Evolutionary conservation across 371 early-diverging fungal species (phyloP).

Genomic region (Saksenaea vasiformis): DNA sequence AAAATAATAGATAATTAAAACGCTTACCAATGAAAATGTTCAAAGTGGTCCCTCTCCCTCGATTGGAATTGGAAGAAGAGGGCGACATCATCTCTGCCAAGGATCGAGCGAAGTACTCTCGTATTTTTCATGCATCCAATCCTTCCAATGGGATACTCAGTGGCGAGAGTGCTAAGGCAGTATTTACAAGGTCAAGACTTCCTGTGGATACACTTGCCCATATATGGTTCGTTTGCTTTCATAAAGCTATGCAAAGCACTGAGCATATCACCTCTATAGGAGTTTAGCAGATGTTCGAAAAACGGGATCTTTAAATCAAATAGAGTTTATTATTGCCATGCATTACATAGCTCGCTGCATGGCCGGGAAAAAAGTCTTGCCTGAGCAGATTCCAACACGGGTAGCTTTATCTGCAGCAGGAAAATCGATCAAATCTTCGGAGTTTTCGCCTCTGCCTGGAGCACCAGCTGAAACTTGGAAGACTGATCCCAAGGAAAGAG

Average conservation of each 20-base stretch:
- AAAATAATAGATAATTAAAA: neutral
- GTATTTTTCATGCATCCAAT: constrained; percentile 15
- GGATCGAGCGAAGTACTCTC: constrained; percentile 13
- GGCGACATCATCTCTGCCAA: neutral
- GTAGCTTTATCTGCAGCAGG: constrained; percentile 44
- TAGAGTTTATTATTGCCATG: constrained; percentile 72
- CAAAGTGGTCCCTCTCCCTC: neutral
- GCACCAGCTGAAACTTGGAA: constrained; percentile 48
- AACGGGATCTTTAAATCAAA: constrained; percentile 54
- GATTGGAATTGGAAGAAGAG: neutral
- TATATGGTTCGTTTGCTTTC: constrained; percentile 6
- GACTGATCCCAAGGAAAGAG: constrained; percentile 57
- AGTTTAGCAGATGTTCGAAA: constrained; percentile 58
- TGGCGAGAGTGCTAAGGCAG: constrained; percentile 10
- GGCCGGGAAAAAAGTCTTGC: constrained; percentile 49
- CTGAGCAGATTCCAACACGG: constrained; percentile 51
- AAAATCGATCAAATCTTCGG: neutral
- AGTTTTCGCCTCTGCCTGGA: neutral
- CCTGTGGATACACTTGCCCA: constrained; percentile 9
- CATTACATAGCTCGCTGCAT: constrained; percentile 62
- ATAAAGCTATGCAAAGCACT: neutral
- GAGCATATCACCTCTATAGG: neutral
- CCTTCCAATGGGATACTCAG: constrained; percentile 7
- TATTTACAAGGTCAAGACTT: constrained; percentile 14
- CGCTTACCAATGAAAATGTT: neutral